Evolutionary conservation across 805 yeast species (phyloP).

Genomic region (Ogataea siamensis): DNA sequence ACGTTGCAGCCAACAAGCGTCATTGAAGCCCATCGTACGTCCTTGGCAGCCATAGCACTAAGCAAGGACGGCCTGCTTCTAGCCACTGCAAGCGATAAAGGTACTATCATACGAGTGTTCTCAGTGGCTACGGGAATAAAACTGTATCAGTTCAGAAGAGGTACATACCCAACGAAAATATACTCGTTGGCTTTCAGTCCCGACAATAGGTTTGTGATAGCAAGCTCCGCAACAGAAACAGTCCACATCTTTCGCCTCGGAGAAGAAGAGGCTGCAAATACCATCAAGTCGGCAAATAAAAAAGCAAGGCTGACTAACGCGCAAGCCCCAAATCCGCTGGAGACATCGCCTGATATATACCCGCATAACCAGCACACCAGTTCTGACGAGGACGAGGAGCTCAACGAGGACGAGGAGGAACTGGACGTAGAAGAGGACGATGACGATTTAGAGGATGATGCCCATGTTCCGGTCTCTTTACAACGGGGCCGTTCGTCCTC

Average conservation of each 20-base stretch:
- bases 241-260: conserved; percentile 86
- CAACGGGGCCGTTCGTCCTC: conserved; percentile 24
- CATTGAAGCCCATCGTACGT: conserved; percentile 85
- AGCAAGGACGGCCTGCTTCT: conserved; percentile 76
- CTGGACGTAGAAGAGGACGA: conserved; percentile 21
- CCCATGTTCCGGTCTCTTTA: conserved; percentile 15
- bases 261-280: conserved; percentile 40
- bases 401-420: conserved; percentile 25
- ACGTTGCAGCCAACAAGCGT: conserved; percentile 79
- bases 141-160: conserved; percentile 78
- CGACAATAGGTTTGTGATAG: conserved; percentile 72
- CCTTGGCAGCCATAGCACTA: conserved; percentile 67
- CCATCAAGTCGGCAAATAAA: conserved; percentile 24
- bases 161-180: conserved; percentile 85
- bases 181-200: conserved; percentile 78
- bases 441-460: conserved; percentile 19
- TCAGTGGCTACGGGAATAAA: conserved; percentile 69
- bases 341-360: conserved; percentile 22
- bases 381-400: conserved; percentile 39
- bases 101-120: conserved; percentile 86
- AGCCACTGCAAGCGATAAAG: conserved; percentile 91
- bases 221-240: conserved; percentile 87
- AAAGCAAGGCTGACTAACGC: conserved; percentile 13
- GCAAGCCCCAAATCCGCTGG: conserved; percentile 21
- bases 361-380: conserved; percentile 26